Percentiles rank a stretch among this genome's conserved stretches.
Conservation (phyloP, 768 basidiomycete genomes). For the Boletellus emodensis region DNA sequence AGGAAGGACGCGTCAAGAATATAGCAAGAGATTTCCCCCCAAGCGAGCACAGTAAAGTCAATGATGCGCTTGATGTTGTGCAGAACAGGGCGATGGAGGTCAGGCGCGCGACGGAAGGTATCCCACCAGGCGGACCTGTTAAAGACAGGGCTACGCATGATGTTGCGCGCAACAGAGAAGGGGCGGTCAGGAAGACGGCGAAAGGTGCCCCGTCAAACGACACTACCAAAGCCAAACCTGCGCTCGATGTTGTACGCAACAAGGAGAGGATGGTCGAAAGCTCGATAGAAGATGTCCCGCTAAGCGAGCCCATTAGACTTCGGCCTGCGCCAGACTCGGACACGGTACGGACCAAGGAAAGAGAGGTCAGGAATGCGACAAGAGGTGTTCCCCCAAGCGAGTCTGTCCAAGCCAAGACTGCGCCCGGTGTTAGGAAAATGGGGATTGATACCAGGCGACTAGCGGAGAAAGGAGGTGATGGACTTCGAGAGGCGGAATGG, state of each 20-base stretch:
- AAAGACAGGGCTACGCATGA: background rate
- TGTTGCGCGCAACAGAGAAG: background rate
- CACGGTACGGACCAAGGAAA: background rate
- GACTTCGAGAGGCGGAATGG: no score
- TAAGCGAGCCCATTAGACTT: background rate
- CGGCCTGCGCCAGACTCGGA: background rate
- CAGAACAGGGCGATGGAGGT: no score
- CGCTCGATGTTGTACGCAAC: background rate
- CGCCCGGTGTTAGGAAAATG: background rate
- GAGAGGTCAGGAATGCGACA: background rate
- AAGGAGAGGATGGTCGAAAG: background rate
- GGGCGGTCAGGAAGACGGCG: background rate
- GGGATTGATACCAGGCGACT: background rate
- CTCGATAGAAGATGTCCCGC: background rate
- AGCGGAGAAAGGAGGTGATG: background rate
- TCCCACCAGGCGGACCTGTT: background rate
- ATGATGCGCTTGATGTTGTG: no score
- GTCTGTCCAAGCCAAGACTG: background rate
- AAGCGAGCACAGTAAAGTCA: no score
- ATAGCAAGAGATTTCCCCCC: no score
- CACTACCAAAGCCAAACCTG: background rate
- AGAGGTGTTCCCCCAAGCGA: no score
- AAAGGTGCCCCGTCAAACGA: background rate
- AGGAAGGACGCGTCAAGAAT: no score
- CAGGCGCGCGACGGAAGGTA: background rate